These are phyloP conservation scores for Flaveria robusta DNA, from an alignment of 129 eudicot genomes.

Conservation along the genomic window DNA sequence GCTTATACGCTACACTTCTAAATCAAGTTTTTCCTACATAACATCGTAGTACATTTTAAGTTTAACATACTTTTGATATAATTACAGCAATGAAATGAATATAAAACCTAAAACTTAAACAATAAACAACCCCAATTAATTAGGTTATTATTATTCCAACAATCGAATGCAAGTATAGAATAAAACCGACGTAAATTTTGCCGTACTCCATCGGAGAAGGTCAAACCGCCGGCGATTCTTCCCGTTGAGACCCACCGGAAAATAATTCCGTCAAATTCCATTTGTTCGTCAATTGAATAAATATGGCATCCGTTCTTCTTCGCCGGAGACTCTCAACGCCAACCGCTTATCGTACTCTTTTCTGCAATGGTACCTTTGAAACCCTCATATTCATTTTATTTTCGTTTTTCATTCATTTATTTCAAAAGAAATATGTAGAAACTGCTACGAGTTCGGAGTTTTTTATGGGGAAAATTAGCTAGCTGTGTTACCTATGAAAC, in stretches of 20 bases:
- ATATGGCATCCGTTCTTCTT: slow-evolving; percentile 42
- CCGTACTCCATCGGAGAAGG: neutral
- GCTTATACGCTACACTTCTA: too few species aligned
- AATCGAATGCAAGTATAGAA: neutral
- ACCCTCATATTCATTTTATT: neutral
- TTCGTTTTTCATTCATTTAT: neutral
- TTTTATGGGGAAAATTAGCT: neutral
- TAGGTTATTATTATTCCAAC: neutral
- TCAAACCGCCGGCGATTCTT: slow-evolving; percentile 2
- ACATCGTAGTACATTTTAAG: too few species aligned
- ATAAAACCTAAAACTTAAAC: too few species aligned
- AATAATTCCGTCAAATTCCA: neutral
- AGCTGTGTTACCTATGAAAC: neutral
- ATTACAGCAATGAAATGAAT: too few species aligned
- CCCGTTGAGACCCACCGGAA: slow-evolving; percentile 13
- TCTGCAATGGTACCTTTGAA: slow-evolving; percentile 36
- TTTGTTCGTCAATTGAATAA: slow-evolving; percentile 20
- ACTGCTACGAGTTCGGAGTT: neutral
- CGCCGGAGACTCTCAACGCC: slow-evolving; percentile 43
- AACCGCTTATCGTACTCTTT: slow-evolving; percentile 26
- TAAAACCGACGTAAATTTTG: neutral
- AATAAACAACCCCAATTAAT: neutral
- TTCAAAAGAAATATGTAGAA: neutral
- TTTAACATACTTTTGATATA: too few species aligned
- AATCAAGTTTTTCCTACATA: too few species aligned